A percentile compares a stretch with the other conserved stretches of the same genome.
Conservation (phyloP, 768 basidiomycete species). For the Sporobolomyces phaffii region DNA sequence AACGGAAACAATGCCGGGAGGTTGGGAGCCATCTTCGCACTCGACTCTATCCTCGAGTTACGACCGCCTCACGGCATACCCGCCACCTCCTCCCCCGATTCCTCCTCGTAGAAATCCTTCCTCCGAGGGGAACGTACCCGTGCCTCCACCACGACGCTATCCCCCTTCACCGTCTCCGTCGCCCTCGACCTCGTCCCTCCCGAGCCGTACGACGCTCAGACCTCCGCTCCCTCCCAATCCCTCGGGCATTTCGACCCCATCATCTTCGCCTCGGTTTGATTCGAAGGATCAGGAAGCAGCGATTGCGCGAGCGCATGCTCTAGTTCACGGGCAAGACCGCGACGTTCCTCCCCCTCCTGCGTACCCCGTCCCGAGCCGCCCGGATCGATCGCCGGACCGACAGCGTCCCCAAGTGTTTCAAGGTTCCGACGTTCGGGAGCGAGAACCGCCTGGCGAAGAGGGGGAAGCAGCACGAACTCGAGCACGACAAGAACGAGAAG, state of each 20-base stretch:
- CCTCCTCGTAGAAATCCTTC: too few species aligned
- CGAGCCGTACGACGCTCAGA: neutral
- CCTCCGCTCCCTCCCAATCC: slow-evolving; percentile 14
- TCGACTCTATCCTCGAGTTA: too few species aligned
- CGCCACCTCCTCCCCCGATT: neutral
- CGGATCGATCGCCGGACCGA: neutral
- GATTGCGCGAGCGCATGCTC: too few species aligned
- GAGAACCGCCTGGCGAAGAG: too few species aligned
- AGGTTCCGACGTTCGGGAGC: too few species aligned
- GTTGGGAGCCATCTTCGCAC: too few species aligned
- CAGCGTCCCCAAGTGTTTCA: too few species aligned
- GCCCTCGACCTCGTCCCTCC: neutral
- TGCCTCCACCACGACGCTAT: neutral
- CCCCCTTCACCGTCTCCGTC: neutral
- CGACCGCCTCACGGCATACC: too few species aligned
- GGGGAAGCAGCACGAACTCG: neutral
- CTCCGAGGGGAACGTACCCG: too few species aligned
- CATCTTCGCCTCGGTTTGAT: neutral
- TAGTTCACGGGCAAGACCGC: neutral
- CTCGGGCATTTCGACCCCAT: neutral
- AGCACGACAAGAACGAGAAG: neutral
- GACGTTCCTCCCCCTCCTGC: neutral
- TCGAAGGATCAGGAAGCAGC: slow-evolving; percentile 4
- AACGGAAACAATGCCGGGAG: neutral
- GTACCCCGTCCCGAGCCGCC: neutral